These are phyloP conservation scores for Trichoderma guizhouense DNA, from an alignment of 2,329 filamentous ascomycete genomes.

Conservation along the genomic window DNA sequence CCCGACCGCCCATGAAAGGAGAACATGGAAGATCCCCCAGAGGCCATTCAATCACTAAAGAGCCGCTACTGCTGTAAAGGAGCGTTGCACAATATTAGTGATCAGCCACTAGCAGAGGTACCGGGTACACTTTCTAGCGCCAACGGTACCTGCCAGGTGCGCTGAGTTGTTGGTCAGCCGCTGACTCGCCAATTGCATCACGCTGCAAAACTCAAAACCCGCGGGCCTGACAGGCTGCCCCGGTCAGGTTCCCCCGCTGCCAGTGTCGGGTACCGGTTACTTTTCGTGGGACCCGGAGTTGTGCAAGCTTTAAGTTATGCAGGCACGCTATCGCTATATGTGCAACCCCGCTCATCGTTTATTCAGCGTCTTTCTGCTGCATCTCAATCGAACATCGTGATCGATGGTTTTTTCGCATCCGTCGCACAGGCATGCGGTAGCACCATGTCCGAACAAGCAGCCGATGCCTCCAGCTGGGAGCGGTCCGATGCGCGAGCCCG, in stretches of 20 bases:
- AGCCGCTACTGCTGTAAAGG: not conserved
- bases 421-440: constrained; percentile 11
- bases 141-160: not conserved
- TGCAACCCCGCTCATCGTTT: constrained; percentile 8
- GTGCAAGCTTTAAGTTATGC: not conserved
- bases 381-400: not conserved
- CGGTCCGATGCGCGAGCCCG: constrained; percentile 11
- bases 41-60: not conserved
- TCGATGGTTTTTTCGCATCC: not conserved
- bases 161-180: not conserved
- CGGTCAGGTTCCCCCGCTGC: not conserved
- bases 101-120: not conserved
- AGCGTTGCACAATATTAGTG: not conserved
- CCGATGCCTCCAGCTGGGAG: constrained; percentile 7
- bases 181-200: not conserved
- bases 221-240: not conserved
- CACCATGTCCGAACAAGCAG: constrained; percentile 14
- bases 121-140: not conserved
- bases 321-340: not conserved
- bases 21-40: not conserved
- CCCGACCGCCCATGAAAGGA: not conserved
- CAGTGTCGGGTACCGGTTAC: not conserved
- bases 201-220: not conserved
- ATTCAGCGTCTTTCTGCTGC: not conserved
- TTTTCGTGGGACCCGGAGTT: not conserved